These are phyloP conservation scores for Pseudogymnoascus destructans DNA, from an alignment of 2,329 filamentous ascomycete genomes.

Conservation along the genomic window DNA sequence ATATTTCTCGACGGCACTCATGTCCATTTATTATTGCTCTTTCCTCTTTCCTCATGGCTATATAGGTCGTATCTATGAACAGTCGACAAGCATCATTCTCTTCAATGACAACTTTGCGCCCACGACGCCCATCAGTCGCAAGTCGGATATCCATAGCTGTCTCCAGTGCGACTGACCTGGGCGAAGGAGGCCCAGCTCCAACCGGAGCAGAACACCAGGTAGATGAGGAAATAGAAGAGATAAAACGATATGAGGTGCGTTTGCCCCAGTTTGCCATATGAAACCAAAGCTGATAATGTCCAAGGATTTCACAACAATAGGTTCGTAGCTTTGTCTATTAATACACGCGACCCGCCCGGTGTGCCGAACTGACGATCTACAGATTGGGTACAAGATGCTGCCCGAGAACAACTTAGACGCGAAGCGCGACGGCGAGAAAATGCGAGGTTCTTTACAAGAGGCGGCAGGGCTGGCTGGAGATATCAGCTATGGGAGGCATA, in stretches of 20 bases:
- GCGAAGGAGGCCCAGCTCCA: conserved; percentile 38
- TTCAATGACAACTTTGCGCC: conserved; percentile 1
- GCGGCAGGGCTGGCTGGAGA: conserved; percentile 61
- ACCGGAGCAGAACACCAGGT: conserved; percentile 54
- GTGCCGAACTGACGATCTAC: conserved; percentile 29
- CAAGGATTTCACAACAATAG: conserved; percentile 88
- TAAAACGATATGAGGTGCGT: conserved; percentile 80
- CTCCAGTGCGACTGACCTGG: conserved; percentile 35
- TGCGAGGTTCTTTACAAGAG: conserved; percentile 54
- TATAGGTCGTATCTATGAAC: conserved; percentile 5
- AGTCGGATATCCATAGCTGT: conserved; percentile 3
- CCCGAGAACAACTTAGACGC: conserved; percentile 73
- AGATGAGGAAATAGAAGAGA: conserved; percentile 91
- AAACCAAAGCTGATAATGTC: conserved; percentile 12
- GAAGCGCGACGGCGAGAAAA: conserved; percentile 62
- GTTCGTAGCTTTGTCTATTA: conserved; percentile 29
- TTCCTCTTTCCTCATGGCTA: neutral
- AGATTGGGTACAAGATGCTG: conserved; percentile 98
- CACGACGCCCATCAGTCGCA: neutral
- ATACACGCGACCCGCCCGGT: conserved; percentile 14
- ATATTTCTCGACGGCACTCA: conserved; percentile 1
- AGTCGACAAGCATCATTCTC: conserved; percentile 4
- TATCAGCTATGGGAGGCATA: conserved; percentile 74
- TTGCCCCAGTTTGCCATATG: conserved; percentile 10
- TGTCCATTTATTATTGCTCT: neutral